Percentiles rank a stretch among this genome's conserved stretches.
These are phyloP conservation scores for Friedmanniomyces simplex DNA, from an alignment of 495 filamentous ascomycete species.

Conservation along the genomic window DNA sequence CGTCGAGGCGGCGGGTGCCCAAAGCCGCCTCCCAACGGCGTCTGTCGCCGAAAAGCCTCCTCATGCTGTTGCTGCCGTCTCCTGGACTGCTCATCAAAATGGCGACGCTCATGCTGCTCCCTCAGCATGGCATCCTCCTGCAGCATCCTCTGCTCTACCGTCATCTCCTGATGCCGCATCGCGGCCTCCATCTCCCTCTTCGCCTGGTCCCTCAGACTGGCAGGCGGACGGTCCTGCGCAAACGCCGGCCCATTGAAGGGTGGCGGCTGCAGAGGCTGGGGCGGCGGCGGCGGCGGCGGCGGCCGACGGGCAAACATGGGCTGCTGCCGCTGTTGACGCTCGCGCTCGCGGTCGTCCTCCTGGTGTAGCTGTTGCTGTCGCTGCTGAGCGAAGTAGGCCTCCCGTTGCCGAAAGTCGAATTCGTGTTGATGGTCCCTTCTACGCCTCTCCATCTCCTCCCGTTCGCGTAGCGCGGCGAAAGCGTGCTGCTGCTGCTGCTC, in stretches of 20 bases:
- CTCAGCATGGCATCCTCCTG: neutral
- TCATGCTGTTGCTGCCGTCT: neutral
- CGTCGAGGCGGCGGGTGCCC: conserved; percentile 2
- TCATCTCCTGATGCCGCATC: conserved; percentile 3
- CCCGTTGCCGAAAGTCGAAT: neutral
- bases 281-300: conserved; percentile 2
- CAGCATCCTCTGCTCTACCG: neutral
- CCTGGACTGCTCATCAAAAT: neutral
- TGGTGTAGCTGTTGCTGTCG: conserved; percentile 16
- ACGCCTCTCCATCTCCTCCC: conserved; percentile 1
- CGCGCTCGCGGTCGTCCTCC: conserved; percentile 5
- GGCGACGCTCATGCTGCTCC: neutral
- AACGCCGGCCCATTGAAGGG: neutral
- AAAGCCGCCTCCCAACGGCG: conserved; percentile 10
- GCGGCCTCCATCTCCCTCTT: conserved; percentile 11
- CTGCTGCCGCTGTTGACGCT: conserved; percentile 15
- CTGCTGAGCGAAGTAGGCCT: conserved; percentile 13
- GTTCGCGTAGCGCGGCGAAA: conserved; percentile 3
- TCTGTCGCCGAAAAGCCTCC: neutral
- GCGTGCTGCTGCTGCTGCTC: neutral
- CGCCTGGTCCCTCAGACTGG: conserved; percentile 8
- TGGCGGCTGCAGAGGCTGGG: neutral
- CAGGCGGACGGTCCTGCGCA: neutral
- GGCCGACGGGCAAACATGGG: neutral
- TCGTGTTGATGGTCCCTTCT: conserved; percentile 5